These are phyloP conservation scores for Blastobotrys capitulatus DNA, from an alignment of 1,139 yeast species.

Conservation along the genomic window DNA sequence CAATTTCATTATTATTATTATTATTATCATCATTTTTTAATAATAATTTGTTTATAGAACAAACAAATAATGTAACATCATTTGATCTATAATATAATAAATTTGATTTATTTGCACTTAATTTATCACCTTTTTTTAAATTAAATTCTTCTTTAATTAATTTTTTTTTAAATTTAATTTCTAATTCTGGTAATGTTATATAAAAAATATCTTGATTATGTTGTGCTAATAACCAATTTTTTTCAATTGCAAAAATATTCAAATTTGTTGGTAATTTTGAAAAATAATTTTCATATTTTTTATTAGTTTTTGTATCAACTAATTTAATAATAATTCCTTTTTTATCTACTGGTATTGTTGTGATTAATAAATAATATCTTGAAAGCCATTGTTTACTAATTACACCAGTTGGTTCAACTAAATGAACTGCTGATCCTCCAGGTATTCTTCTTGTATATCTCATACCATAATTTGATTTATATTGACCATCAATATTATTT, in stretches of 20 bases:
- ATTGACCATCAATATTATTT: not conserved
- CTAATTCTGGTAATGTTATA: not conserved
- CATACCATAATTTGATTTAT: not conserved
- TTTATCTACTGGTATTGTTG: not conserved
- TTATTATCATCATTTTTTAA: too few relatives aligned
- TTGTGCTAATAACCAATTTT: slow-evolving; percentile 1
- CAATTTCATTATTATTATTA: not conserved
- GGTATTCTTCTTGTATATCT: slow-evolving; percentile 1
- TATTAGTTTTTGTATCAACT: not conserved
- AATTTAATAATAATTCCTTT: not conserved
- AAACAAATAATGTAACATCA: not conserved
- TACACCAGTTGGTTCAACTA: not conserved
- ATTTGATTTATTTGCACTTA: not conserved
- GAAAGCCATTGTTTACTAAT: not conserved
- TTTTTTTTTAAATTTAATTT: not conserved
- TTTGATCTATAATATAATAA: not conserved
- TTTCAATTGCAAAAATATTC: not conserved
- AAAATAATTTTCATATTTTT: not conserved
- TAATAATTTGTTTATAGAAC: not conserved
- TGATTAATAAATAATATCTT: not conserved
- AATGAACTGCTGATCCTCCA: not conserved
- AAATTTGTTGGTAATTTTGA: not conserved
- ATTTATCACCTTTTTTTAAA: not conserved
- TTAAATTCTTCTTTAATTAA: not conserved
- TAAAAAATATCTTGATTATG: not conserved